Percentiles rank a stretch among this genome's conserved stretches.
Conservation (phyloP, 140 eudicot genomes). For the Bidens hawaiensis region DNA sequence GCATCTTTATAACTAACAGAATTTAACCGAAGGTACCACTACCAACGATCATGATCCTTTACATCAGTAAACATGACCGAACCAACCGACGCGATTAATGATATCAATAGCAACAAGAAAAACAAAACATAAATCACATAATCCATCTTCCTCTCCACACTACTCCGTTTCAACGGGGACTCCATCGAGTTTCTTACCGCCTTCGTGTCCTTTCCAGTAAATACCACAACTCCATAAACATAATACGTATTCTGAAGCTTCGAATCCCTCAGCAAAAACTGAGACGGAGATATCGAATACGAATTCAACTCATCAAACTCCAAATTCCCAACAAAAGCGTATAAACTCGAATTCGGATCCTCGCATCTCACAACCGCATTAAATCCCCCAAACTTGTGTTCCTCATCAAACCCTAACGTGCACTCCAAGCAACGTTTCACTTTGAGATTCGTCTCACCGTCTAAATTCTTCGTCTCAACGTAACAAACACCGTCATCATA, state of each 20-base stretch:
- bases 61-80: conserved; percentile 28
- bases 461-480: conserved; percentile 55
- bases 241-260: conserved; percentile 51
- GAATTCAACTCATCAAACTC: conserved; percentile 33
- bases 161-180: conserved; percentile 52
- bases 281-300: conserved; percentile 28
- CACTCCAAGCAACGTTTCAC: conserved; percentile 50
- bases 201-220: conserved; percentile 46
- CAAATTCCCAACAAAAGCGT: conserved; percentile 48
- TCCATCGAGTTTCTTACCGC: conserved; percentile 47
- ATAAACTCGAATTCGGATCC: conserved; percentile 51
- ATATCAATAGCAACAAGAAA: conserved; percentile 41
- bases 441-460: conserved; percentile 56
- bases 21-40: conserved; percentile 49
- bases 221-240: conserved; percentile 43
- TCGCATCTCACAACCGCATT: conserved; percentile 44
- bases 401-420: conserved; percentile 33
- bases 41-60: too few species aligned
- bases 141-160: conserved; percentile 48
- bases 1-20: conserved; percentile 18
- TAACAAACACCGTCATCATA: conserved; percentile 54
- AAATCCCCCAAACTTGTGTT: conserved; percentile 20
- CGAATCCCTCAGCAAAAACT: conserved; percentile 47
- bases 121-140: conserved; percentile 43
- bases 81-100: conserved; percentile 41